phyloP scores from a whole-genome alignment of 768 basidiomycete genomes.

The Calocera viscosa region DNA sequence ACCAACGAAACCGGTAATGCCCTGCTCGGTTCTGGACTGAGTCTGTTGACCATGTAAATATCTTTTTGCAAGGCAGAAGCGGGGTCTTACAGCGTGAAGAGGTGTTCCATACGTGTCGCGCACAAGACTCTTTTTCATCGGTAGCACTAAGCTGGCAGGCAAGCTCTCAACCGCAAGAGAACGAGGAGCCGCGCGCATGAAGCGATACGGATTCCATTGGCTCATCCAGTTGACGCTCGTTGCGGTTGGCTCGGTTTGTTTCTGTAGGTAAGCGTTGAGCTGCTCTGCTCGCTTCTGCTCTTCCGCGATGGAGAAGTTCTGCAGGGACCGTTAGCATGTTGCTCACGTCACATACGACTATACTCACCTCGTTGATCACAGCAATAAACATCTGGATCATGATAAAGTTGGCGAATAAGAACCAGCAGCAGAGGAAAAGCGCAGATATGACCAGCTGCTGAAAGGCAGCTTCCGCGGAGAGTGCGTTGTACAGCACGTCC shows the following conservation, averaged over 20 bases:
- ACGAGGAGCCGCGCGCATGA: slow-evolving; percentile 60
- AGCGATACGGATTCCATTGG: slow-evolving; percentile 76
- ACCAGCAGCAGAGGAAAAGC: slow-evolving; percentile 68
- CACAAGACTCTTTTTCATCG: slow-evolving; percentile 64
- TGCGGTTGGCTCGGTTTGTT: slow-evolving; percentile 29
- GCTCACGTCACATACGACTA: too few species aligned
- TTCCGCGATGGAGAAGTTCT: slow-evolving; percentile 84
- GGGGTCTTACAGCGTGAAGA: not conserved
- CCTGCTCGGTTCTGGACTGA: not conserved
- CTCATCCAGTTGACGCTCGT: slow-evolving; percentile 51
- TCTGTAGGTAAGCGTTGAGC: slow-evolving; percentile 47
- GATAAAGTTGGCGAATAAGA: slow-evolving; percentile 87
- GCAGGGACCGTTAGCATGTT: too few species aligned
- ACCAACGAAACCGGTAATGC: slow-evolving; percentile 15
- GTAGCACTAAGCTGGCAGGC: slow-evolving; percentile 62
- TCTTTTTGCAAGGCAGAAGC: not conserved
- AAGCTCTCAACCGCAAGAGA: slow-evolving; percentile 57
- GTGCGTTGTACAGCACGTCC: slow-evolving; percentile 51
- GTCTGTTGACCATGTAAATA: not conserved
- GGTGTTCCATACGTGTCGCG: slow-evolving; percentile 35
- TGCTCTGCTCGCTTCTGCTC: slow-evolving; percentile 77
- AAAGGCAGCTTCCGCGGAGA: slow-evolving; percentile 46
- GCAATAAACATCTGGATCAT: slow-evolving; percentile 93
- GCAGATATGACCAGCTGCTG: slow-evolving; percentile 60
- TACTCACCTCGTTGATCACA: slow-evolving; percentile 74